Conservation (phyloP, 23 red algal species). For the Cyanidium caldarium region DNA sequence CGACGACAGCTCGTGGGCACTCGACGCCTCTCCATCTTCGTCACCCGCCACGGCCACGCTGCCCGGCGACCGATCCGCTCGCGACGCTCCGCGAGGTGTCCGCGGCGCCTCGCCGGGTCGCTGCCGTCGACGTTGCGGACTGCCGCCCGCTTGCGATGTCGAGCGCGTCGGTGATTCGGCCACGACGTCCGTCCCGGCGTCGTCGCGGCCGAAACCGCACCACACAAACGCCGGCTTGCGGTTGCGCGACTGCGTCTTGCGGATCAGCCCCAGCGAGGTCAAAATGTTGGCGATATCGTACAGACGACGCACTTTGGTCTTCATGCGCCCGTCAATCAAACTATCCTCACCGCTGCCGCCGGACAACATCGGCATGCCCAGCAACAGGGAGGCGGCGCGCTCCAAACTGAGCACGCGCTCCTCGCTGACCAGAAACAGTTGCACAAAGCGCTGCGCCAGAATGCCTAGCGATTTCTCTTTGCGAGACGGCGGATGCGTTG, state of each 20-base stretch:
- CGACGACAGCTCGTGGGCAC: no score
- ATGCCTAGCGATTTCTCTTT: constrained; percentile 87
- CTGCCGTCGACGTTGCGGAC: neutral
- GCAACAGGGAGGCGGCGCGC: constrained; percentile 34
- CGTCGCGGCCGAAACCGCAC: constrained; percentile 2
- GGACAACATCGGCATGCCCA: constrained; percentile 17
- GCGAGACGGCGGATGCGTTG: constrained; percentile 5
- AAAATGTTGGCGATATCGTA: constrained; percentile 99
- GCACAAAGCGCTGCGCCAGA: constrained; percentile 85
- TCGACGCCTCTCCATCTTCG: neutral
- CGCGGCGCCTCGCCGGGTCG: neutral
- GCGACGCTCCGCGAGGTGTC: constrained; percentile 2
- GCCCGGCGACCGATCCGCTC: constrained; percentile 5
- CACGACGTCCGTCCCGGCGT: neutral
- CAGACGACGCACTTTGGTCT: constrained; percentile 83
- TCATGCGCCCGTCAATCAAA: constrained; percentile 33
- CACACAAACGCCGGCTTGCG: constrained; percentile 69
- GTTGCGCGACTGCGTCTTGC: constrained; percentile 56
- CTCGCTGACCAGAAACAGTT: constrained; percentile 42
- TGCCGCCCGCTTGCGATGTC: neutral
- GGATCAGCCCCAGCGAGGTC: constrained; percentile 52
- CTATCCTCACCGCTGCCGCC: constrained; percentile 10
- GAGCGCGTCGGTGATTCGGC: neutral
- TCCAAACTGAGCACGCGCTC: constrained; percentile 31
- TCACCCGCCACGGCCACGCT: neutral